Percentiles rank a stretch among this genome's conserved stretches.
These are phyloP conservation scores for Cymbopogon flexuosus DNA, from an alignment of 202 grass and related monocot genomes.

Conservation along the genomic window DNA sequence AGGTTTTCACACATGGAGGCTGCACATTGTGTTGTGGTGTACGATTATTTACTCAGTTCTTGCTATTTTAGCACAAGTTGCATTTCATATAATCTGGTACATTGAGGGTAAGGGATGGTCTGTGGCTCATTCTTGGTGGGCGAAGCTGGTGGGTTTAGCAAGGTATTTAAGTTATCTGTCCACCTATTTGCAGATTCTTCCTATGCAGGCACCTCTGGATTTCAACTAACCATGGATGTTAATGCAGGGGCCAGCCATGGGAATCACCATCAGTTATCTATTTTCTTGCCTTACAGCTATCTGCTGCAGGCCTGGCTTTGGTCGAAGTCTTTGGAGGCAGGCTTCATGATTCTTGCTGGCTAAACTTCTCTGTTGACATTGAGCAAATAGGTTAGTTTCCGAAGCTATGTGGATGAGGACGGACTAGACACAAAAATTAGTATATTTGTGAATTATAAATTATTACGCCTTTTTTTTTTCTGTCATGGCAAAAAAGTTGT, in stretches of 20 bases:
- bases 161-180: constrained; percentile 48
- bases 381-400: constrained; percentile 68
- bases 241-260: constrained; percentile 67
- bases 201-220: constrained; percentile 2
- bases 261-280: constrained; percentile 75
- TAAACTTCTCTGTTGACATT: constrained; percentile 58
- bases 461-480: not conserved
- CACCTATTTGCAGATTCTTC: constrained; percentile 28
- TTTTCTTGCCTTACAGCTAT: constrained; percentile 71
- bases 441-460: constrained; percentile 30
- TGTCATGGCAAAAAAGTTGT: not conserved
- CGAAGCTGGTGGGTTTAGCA: constrained; percentile 69
- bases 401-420: constrained; percentile 23
- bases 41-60: constrained; percentile 73
- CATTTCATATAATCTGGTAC: constrained; percentile 80
- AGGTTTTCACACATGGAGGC: constrained; percentile 70
- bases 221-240: constrained; percentile 33
- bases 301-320: constrained; percentile 68
- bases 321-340: constrained; percentile 64
- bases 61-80: constrained; percentile 66
- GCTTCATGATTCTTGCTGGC: constrained; percentile 79
- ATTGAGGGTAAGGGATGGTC: constrained; percentile 63
- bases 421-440: constrained; percentile 13
- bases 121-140: constrained; percentile 68
- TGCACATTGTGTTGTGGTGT: constrained; percentile 59